Evolutionary conservation across 495 filamentous ascomycete species (phyloP), one percentile per base, ranked within the genome.

Genomic region (Achaetomiella virescens): DNA sequence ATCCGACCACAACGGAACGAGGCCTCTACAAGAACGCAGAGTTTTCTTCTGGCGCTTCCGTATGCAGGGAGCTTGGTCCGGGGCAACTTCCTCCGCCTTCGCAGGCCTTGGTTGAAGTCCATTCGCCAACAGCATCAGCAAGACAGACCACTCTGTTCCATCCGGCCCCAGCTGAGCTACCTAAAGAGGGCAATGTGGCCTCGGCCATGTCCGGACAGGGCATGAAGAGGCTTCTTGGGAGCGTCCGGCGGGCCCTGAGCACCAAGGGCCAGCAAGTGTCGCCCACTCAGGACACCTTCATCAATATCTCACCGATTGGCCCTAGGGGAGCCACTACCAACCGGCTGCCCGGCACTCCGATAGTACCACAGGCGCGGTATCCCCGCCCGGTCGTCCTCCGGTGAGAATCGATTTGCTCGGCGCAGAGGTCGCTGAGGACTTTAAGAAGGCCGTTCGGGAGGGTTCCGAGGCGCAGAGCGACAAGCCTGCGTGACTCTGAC

Each of bases 11-110:
- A 58, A 67, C 73, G 1, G 74, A 84, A 70, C 73, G 69, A 56
- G 70, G 70, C 49, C 48, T 77, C 25, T 71, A 70, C 63, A 77
- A 77, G 63, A 79, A 74, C 43, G 72, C 75, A 17, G 79, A 86
- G 57, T 70, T 85, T n/a, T 50, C 69, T 84, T 22, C 65, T 87
- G 68, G 81, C 83, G 33, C 74, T 84, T 43, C 81, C 86, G 35
- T 85, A 90, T 66, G 82, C 88, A 24, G 89, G 90, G 7, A 89
- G 87, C 46, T 78, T 98, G 31, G 89, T 98, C 15, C 83, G 93
- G 42, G 93, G 93, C 11, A 84, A 84, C 61, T 58, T 90, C 7
- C 81, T 89, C 51, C 89, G 11, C 90, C 90, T 15, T 82, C 80
- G 5, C 84, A 88, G 55, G 80, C 88, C 2, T 87, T 85, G 63